phyloP scores from a whole-genome alignment of 352 stramenopile genomes.

The Aphanomyces euteiches region DNA sequence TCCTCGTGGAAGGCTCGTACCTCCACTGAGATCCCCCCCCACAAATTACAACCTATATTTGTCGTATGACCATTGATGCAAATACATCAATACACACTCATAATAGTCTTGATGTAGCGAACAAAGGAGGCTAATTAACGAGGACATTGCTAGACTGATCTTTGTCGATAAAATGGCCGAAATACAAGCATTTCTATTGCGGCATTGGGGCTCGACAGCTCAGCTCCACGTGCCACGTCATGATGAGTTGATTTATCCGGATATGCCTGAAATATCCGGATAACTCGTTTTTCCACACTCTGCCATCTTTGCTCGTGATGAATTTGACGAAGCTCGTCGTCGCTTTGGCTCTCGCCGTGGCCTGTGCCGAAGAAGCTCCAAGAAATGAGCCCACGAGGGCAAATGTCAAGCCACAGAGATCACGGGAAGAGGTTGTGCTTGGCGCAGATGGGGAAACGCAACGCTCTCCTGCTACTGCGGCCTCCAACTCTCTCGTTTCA shows the following conservation, averaged over 20 bases:
- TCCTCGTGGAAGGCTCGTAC: conserved; percentile 41
- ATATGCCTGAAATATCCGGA: background rate
- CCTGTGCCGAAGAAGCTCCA: background rate
- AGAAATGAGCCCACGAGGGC: background rate
- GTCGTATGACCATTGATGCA: too few relatives aligned
- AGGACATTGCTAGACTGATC: background rate
- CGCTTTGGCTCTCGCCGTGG: conserved; percentile 5
- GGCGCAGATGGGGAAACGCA: background rate
- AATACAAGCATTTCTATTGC: background rate
- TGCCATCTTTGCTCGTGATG: conserved; percentile 11
- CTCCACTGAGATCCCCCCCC: too few relatives aligned
- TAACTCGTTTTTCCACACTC: background rate
- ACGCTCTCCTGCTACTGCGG: background rate
- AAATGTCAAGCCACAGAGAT: background rate
- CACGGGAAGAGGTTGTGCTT: background rate
- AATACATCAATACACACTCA: background rate
- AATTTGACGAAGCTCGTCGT: conserved; percentile 4
- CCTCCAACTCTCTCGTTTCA: background rate
- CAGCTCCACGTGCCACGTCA: too few relatives aligned
- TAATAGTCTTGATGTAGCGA: background rate
- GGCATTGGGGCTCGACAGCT: background rate
- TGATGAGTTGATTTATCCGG: conserved; percentile 5
- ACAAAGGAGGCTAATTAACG: background rate
- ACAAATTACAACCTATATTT: too few relatives aligned
- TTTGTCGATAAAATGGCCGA: background rate